These are phyloP conservation scores for Aspergillus terreus DNA, from an alignment of 2,329 filamentous ascomycete species.

Conservation along the genomic window DNA sequence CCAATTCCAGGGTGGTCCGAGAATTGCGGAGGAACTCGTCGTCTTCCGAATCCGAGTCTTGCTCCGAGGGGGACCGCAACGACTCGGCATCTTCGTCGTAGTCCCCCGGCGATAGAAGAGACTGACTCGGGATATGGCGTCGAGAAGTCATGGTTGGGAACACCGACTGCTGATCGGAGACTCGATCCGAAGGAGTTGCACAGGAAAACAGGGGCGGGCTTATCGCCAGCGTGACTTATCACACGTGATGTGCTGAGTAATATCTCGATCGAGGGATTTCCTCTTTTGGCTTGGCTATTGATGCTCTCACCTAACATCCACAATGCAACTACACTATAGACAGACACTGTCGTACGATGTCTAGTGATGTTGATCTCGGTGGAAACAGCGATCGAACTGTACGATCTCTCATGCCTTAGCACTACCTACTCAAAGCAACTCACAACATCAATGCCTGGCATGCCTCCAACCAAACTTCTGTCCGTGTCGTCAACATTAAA, in stretches of 20 bases:
- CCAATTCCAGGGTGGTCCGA: slow-evolving; percentile 66
- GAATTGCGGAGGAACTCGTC: slow-evolving; percentile 64
- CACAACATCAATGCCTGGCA: too few relatives aligned
- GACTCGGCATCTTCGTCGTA: slow-evolving; percentile 69
- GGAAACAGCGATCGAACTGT: too few relatives aligned
- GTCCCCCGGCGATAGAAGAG: slow-evolving; percentile 59
- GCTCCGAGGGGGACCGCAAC: slow-evolving; percentile 59
- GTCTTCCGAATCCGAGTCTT: slow-evolving; percentile 74
- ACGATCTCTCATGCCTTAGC: too few relatives aligned
- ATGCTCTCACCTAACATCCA: too few relatives aligned
- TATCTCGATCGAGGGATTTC: too few relatives aligned
- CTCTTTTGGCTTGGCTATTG: too few relatives aligned
- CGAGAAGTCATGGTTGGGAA: slow-evolving; percentile 20
- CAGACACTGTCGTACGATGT: too few relatives aligned
- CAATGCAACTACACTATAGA: too few relatives aligned
- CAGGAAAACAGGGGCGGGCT: not conserved
- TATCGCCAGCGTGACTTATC: not conserved
- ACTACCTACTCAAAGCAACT: too few relatives aligned
- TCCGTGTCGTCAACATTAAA: not conserved
- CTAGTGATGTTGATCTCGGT: too few relatives aligned
- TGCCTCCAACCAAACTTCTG: too few relatives aligned
- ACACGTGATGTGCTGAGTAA: too few relatives aligned
- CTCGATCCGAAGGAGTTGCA: not conserved
- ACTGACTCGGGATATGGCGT: slow-evolving; percentile 29
- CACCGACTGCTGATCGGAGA: not conserved